Percentiles rank a stretch among this genome's conserved stretches.
Evolutionary conservation across 176 grass and related monocot genomes (phyloP).

Genomic region (Oryza rufipogon): DNA sequence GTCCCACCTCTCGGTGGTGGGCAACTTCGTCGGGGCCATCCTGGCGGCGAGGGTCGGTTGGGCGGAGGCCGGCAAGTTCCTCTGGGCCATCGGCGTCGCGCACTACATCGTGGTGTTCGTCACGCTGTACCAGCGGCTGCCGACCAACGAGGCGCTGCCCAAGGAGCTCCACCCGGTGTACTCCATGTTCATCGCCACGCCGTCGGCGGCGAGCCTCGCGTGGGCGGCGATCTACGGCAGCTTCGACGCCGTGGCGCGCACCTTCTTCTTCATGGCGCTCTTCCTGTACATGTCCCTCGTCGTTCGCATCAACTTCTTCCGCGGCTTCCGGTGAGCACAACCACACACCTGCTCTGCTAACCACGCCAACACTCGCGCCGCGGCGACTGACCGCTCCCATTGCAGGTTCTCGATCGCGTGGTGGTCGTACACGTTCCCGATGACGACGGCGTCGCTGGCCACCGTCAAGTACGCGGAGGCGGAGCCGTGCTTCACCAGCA

Average conservation of each 20-base stretch:
- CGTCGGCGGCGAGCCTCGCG: slow-evolving; percentile 88
- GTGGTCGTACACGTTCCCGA: slow-evolving; percentile 99
- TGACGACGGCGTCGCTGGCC: slow-evolving; percentile 92
- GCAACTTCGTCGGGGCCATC: slow-evolving; percentile 97
- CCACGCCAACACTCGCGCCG: too few relatives aligned
- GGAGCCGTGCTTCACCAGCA: slow-evolving; percentile 84
- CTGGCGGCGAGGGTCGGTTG: slow-evolving; percentile 89
- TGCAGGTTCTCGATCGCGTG: slow-evolving; percentile 91
- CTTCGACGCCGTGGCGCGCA: slow-evolving; percentile 81
- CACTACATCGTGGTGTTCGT: slow-evolving; percentile 97
- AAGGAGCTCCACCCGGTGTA: slow-evolving; percentile 98
- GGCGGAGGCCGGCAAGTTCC: slow-evolving; percentile 81
- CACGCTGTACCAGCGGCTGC: slow-evolving; percentile 88
- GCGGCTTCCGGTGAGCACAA: slow-evolving; percentile 72
- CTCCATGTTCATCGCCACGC: slow-evolving; percentile 99
- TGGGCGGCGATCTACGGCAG: slow-evolving; percentile 82
- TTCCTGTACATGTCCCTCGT: slow-evolving; percentile 88
- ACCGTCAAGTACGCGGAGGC: slow-evolving; percentile 89
- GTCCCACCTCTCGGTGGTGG: slow-evolving; percentile 91
- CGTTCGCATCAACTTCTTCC: slow-evolving; percentile 98
- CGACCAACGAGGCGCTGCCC: slow-evolving; percentile 92
- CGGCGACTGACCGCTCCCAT: neutral
- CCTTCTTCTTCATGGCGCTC: slow-evolving; percentile 93
- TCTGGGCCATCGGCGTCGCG: slow-evolving; percentile 88
- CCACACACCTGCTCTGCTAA: too few relatives aligned